Conservation (phyloP, 345 rosid species). For the Pugionium cornutum region DNA sequence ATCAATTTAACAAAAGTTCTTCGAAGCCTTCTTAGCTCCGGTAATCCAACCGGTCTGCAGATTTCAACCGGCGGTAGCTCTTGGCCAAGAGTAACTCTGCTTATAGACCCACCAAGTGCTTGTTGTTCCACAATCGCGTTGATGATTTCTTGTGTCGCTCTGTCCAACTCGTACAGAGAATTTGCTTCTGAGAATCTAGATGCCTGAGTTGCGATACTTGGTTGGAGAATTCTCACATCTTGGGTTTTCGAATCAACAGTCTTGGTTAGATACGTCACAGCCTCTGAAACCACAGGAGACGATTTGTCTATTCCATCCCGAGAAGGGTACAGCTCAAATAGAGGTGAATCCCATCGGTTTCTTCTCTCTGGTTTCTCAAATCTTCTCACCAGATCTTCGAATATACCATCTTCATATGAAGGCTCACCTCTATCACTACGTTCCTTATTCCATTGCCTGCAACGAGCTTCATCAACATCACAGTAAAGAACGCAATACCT, state of each 20-base stretch:
- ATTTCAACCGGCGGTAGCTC: constrained; percentile 58
- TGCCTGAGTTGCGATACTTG: constrained; percentile 85
- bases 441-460: constrained; percentile 78
- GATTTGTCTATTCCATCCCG: constrained; percentile 60
- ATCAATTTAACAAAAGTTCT: constrained; percentile 83
- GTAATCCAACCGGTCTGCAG: constrained; percentile 76
- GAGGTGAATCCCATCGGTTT: constrained; percentile 96
- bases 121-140: constrained; percentile 78
- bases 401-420: constrained; percentile 61
- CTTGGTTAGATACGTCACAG: constrained; percentile 78
- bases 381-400: constrained; percentile 77
- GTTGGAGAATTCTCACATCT: constrained; percentile 83
- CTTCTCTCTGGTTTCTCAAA: constrained; percentile 92
- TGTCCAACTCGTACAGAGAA: constrained; percentile 80
- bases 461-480: constrained; percentile 62
- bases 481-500: constrained; percentile 81
- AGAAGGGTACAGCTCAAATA: constrained; percentile 70
- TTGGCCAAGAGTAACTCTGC: constrained; percentile 57
- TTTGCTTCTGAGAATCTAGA: constrained; percentile 73
- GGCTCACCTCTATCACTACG: constrained; percentile 65
- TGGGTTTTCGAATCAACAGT: constrained; percentile 66
- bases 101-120: constrained; percentile 66
- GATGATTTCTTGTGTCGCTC: constrained; percentile 84
- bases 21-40: constrained; percentile 83
- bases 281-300: constrained; percentile 62